phyloP scores from a whole-genome alignment of 495 filamentous ascomycete species.

The Hyaloscypha bicolor region DNA sequence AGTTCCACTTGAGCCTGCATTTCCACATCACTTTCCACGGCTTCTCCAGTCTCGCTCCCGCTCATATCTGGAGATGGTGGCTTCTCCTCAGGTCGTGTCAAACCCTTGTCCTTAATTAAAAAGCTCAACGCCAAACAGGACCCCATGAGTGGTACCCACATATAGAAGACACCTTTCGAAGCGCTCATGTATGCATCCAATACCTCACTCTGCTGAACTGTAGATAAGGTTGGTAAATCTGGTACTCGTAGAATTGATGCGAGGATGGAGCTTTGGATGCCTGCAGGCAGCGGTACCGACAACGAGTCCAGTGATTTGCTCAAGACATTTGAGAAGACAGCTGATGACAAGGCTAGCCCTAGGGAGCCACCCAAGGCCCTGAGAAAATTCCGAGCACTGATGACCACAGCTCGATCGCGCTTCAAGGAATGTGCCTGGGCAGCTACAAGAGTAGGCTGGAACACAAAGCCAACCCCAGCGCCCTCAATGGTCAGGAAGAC shows the following conservation, averaged over 20 bases:
- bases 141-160: conserved; percentile 58
- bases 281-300: conserved; percentile 41
- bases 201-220: conserved; percentile 35
- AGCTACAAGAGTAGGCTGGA: conserved; percentile 64
- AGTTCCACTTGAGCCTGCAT: conserved; percentile 21
- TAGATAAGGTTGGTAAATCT: conserved; percentile 20
- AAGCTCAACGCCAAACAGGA: conserved; percentile 53
- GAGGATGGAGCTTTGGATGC: conserved; percentile 37
- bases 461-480: conserved; percentile 57
- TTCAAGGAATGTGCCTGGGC: conserved; percentile 62
- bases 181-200: conserved; percentile 53
- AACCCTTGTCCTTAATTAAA: conserved; percentile 55
- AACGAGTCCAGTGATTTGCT: conserved; percentile 28
- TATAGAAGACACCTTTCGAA: conserved; percentile 54
- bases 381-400: conserved; percentile 65
- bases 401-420: conserved; percentile 61
- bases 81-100: conserved; percentile 52
- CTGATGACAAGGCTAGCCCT: conserved; percentile 62
- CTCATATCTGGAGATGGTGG: conserved; percentile 5
- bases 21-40: conserved; percentile 24
- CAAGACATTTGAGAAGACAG: conserved; percentile 55
- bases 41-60: conserved; percentile 19
- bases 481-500: conserved; percentile 56
- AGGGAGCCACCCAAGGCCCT: conserved; percentile 61
- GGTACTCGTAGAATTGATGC: conserved; percentile 29